These are phyloP conservation scores for Vigna nakashimae DNA, from an alignment of 306 rosid genomes.

Conservation along the genomic window DNA sequence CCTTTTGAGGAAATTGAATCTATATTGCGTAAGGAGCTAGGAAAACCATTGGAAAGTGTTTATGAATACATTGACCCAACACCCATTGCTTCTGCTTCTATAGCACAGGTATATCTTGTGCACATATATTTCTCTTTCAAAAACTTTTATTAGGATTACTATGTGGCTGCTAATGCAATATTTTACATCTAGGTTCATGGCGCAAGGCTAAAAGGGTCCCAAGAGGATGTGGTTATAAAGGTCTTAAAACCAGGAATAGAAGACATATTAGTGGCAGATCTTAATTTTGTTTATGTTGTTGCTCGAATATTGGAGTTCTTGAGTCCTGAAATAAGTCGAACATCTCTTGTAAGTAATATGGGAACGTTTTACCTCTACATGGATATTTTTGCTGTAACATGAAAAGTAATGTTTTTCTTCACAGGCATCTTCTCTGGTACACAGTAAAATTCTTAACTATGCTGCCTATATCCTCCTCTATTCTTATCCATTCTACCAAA, in stretches of 20 bases:
- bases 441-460: constrained; percentile 24
- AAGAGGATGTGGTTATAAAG: constrained; percentile 95
- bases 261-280: constrained; percentile 92
- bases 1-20: constrained; percentile 78
- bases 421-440: constrained; percentile 6
- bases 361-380: constrained; percentile 25
- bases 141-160: background rate
- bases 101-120: constrained; percentile 75
- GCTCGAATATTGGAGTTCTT: constrained; percentile 91
- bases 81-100: constrained; percentile 94
- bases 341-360: constrained; percentile 71
- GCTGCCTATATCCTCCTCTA: constrained; percentile 29
- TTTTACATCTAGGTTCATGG: constrained; percentile 76
- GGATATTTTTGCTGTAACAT: constrained; percentile 17
- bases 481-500: constrained; percentile 3
- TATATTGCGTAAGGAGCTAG: constrained; percentile 76
- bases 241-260: constrained; percentile 97
- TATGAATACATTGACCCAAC: constrained; percentile 84
- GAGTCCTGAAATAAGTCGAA: constrained; percentile 89
- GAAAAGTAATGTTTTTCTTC: constrained; percentile 1
- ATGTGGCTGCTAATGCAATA: constrained; percentile 32
- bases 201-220: constrained; percentile 88
- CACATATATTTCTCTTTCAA: constrained; percentile 36
- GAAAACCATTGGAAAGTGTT: constrained; percentile 85
- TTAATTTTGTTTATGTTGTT: constrained; percentile 85